phyloP scores from a whole-genome alignment of 164 flowering plant species.

The Aristolochia californica region DNA sequence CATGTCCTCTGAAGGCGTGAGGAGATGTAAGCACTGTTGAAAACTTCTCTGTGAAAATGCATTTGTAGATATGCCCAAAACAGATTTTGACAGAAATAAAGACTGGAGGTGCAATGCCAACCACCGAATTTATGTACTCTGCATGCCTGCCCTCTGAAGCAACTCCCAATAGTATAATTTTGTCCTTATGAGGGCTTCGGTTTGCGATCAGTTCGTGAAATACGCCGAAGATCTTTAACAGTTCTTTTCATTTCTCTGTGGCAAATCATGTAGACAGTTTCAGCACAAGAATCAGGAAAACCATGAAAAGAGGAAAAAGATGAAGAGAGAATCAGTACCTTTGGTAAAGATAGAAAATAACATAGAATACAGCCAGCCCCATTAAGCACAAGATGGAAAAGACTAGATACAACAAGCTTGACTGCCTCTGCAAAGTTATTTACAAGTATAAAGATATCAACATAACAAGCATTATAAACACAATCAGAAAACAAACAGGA shows the following conservation, averaged over 20 bases:
- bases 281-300: slow-evolving; percentile 1
- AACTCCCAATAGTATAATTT: slow-evolving; percentile 6
- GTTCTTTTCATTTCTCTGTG: slow-evolving; percentile 57
- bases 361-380: slow-evolving; percentile 81
- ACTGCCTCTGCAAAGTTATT: slow-evolving; percentile 57
- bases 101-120: too few relatives aligned
- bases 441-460: neutral
- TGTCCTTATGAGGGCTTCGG: slow-evolving; percentile 52
- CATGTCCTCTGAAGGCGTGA: too few relatives aligned
- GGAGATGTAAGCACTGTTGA: too few relatives aligned
- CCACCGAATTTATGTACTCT: too few relatives aligned
- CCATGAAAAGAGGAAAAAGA: neutral
- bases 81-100: too few relatives aligned
- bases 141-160: neutral
- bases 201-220: slow-evolving; percentile 42
- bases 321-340: slow-evolving; percentile 32
- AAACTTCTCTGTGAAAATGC: too few relatives aligned
- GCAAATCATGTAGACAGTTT: neutral
- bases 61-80: too few relatives aligned
- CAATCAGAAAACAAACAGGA: too few relatives aligned
- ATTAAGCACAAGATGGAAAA: slow-evolving; percentile 63
- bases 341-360: slow-evolving; percentile 60
- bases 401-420: slow-evolving; percentile 61
- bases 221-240: slow-evolving; percentile 63
- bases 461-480: too few relatives aligned